Evolutionary conservation across 1,284 basidiomycete genomes (phyloP).

Genomic region (Ceratobasidium sp.): DNA sequence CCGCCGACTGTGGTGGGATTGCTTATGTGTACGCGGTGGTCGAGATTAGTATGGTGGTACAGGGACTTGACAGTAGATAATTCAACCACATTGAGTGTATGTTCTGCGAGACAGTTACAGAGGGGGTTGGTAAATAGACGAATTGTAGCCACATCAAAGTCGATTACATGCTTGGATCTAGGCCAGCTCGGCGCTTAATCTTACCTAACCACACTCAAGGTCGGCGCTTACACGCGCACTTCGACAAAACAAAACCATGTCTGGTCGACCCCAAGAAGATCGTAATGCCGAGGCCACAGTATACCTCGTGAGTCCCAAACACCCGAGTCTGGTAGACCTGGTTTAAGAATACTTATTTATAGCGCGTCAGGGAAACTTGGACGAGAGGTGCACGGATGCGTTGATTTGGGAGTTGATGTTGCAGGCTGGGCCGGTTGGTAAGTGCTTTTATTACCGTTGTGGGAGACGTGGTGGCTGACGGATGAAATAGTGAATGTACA

Average conservation of each 20-base stretch:
- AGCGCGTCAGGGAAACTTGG: slow-evolving; percentile 83
- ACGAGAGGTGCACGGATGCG: slow-evolving; percentile 92
- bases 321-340: too few species aligned
- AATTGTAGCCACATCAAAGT: too few species aligned
- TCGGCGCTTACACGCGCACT: not conserved
- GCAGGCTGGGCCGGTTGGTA: slow-evolving; percentile 95
- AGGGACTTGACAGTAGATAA: too few species aligned
- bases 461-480: not conserved
- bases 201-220: too few species aligned
- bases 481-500: slow-evolving; percentile 87
- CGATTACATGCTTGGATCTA: too few species aligned
- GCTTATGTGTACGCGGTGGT: too few species aligned
- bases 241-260: slow-evolving; percentile 23
- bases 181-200: too few species aligned
- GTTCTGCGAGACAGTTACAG: too few species aligned
- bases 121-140: too few species aligned
- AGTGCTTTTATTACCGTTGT: slow-evolving; percentile 50
- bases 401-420: slow-evolving; percentile 98
- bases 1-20: too few species aligned
- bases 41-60: too few species aligned
- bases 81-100: too few species aligned
- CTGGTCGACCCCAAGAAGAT: slow-evolving; percentile 78
- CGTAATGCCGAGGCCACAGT: slow-evolving; percentile 95
- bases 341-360: slow-evolving; percentile 3
- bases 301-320: slow-evolving; percentile 70